A percentile compares a stretch with the other conserved stretches of the same genome.
These are phyloP conservation scores for Apiotrichum mycotoxinovorans DNA, from an alignment of 1,284 basidiomycete species.

Conservation along the genomic window DNA sequence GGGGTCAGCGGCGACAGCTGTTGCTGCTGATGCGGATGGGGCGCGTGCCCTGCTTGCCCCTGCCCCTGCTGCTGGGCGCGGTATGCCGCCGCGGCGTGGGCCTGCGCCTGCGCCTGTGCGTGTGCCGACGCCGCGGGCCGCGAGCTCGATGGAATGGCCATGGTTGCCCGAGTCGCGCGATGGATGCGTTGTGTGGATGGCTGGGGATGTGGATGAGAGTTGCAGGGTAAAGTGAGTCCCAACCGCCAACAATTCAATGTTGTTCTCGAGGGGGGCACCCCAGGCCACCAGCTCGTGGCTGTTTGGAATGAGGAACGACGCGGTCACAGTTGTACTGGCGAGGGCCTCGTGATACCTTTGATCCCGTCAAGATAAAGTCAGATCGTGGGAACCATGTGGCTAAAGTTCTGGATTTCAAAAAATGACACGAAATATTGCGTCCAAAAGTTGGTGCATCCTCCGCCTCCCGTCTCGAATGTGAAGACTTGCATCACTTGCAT, in stretches of 20 bases:
- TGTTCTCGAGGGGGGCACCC: too few relatives aligned
- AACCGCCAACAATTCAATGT: too few relatives aligned
- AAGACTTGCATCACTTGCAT: neutral
- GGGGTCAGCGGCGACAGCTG: constrained; percentile 28
- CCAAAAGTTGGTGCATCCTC: constrained; percentile 18
- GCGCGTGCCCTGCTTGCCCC: neutral
- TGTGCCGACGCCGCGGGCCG: constrained; percentile 9
- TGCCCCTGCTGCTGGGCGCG: too few relatives aligned
- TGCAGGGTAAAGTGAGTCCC: neutral
- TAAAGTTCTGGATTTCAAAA: neutral
- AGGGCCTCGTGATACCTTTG: constrained; percentile 9
- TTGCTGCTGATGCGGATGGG: constrained; percentile 7
- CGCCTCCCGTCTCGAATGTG: too few relatives aligned
- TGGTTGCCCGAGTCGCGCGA: neutral
- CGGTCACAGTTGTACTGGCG: too few relatives aligned
- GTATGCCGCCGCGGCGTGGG: neutral
- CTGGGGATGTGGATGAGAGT: neutral
- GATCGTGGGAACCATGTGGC: neutral
- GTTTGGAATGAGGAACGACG: neutral
- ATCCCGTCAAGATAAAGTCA: constrained; percentile 2
- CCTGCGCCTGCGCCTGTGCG: neutral
- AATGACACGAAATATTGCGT: constrained; percentile 1
- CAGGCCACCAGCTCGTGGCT: neutral
- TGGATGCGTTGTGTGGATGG: constrained; percentile 4
- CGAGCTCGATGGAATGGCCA: constrained; percentile 17